phyloP scores from a whole-genome alignment of 1,284 basidiomycete species.

The Moesziomyces sp. region DNA sequence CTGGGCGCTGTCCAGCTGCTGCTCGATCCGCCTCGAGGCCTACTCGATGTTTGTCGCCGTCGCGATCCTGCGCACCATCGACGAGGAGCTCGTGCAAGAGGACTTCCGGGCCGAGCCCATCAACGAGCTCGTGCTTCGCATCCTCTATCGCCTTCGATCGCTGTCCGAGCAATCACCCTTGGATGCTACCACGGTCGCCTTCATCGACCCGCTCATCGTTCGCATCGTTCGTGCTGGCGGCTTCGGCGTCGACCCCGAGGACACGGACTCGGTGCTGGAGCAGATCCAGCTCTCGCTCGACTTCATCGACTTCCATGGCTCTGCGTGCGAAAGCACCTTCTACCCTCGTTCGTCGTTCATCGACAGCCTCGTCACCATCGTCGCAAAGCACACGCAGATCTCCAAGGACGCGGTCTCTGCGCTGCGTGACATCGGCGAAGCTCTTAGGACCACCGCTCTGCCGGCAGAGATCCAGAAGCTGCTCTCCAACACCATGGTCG shows the following conservation, averaged over 20 bases:
- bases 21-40: slow-evolving; percentile 49
- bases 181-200: slow-evolving; percentile 85
- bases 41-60: slow-evolving; percentile 53
- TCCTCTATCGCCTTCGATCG: slow-evolving; percentile 86
- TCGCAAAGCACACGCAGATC: slow-evolving; percentile 82
- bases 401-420: slow-evolving; percentile 87
- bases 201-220: slow-evolving; percentile 81
- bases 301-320: slow-evolving; percentile 85
- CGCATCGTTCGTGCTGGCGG: slow-evolving; percentile 79
- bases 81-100: slow-evolving; percentile 53
- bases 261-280: slow-evolving; percentile 82
- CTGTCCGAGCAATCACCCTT: slow-evolving; percentile 85
- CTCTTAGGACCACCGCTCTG: slow-evolving; percentile 72
- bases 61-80: slow-evolving; percentile 54
- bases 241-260: slow-evolving; percentile 72
- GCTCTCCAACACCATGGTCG: slow-evolving; percentile 80
- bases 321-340: slow-evolving; percentile 76
- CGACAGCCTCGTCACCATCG: slow-evolving; percentile 78
- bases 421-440: slow-evolving; percentile 84
- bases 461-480: slow-evolving; percentile 70
- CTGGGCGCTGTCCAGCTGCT: slow-evolving; percentile 53
- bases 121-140: slow-evolving; percentile 79
- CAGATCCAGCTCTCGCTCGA: slow-evolving; percentile 86
- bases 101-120: slow-evolving; percentile 57
- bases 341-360: slow-evolving; percentile 71